Conservation (phyloP, 2,329 filamentous ascomycete genomes). For the Colletotrichum siamense region DNA sequence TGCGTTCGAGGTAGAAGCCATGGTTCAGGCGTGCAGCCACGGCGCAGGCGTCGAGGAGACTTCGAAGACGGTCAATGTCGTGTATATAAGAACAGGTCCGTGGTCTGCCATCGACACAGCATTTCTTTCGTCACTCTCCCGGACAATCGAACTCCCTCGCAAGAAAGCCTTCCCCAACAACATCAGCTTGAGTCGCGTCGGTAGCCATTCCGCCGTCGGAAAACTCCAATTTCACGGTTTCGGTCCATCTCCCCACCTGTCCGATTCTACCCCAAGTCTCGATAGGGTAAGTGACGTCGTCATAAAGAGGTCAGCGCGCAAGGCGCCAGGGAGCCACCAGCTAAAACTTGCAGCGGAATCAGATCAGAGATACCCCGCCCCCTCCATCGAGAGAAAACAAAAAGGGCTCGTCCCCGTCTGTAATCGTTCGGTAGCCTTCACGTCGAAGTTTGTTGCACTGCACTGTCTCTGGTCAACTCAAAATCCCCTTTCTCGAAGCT, state of each 20-base stretch:
- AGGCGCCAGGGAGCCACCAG: conserved; percentile 1
- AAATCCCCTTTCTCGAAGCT: not conserved
- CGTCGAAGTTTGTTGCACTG: conserved; percentile 1
- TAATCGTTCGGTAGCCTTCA: not conserved
- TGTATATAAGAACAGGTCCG: not conserved
- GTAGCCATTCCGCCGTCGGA: conserved; percentile 1
- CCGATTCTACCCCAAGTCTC: not conserved
- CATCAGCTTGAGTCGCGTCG: not conserved
- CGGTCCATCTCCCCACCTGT: conserved; percentile 8
- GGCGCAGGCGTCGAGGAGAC: not conserved
- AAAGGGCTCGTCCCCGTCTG: conserved; percentile 6
- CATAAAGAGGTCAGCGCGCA: conserved; percentile 14
- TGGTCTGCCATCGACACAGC: not conserved
- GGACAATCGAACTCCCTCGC: not conserved
- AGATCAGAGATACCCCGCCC: conserved; percentile 17
- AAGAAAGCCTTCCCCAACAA: not conserved
- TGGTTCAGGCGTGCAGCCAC: not conserved
- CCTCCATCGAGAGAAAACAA: conserved; percentile 4
- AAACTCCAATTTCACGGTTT: conserved; percentile 6
- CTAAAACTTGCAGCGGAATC: conserved; percentile 10
- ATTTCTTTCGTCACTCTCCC: not conserved
- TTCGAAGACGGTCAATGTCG: not conserved
- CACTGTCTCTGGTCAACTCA: not conserved
- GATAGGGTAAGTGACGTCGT: conserved; percentile 19
- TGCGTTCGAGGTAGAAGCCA: not conserved